phyloP scores from a whole-genome alignment of 352 stramenopile genomes.

The Phytopythium chamaehyphon region DNA sequence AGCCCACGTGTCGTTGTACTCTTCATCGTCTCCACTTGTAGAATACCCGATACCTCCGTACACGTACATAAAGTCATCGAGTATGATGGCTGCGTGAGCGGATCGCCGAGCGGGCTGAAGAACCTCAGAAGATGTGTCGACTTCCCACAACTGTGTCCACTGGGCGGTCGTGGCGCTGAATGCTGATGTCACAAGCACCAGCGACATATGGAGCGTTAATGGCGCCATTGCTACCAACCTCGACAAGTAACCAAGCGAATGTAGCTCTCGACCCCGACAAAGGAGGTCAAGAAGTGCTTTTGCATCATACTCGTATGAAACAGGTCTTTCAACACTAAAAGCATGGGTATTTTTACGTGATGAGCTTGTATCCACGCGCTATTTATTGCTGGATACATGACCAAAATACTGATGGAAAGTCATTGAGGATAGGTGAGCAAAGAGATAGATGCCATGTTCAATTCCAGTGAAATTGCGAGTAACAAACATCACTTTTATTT shows the following conservation, averaged over 20 bases:
- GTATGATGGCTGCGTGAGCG: conserved; percentile 42
- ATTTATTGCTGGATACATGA: too few species aligned
- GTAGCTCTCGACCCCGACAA: neutral
- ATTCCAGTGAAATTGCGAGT: too few species aligned
- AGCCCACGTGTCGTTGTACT: conserved; percentile 75
- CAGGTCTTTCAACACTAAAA: too few species aligned
- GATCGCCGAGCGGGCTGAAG: conserved; percentile 41
- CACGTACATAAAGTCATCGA: conserved; percentile 53
- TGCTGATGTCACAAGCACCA: neutral
- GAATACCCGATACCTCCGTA: conserved; percentile 51
- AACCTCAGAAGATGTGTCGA: conserved; percentile 9
- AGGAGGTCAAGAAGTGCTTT: too few species aligned
- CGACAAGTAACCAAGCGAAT: neutral
- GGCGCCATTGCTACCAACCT: neutral
- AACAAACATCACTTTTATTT: too few species aligned
- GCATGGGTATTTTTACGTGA: too few species aligned
- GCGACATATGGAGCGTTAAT: neutral
- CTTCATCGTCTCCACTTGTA: conserved; percentile 22
- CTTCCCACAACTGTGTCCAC: conserved; percentile 49
- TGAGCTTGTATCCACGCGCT: too few species aligned
- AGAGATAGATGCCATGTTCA: too few species aligned
- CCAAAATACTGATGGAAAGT: too few species aligned
- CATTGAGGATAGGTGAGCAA: too few species aligned
- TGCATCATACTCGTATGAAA: too few species aligned
- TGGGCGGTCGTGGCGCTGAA: conserved; percentile 14